Evolutionary conservation across 768 basidiomycete species (phyloP), one percentile per base, ranked within the genome.

Genomic region (Leccinum subgranulosum): DNA sequence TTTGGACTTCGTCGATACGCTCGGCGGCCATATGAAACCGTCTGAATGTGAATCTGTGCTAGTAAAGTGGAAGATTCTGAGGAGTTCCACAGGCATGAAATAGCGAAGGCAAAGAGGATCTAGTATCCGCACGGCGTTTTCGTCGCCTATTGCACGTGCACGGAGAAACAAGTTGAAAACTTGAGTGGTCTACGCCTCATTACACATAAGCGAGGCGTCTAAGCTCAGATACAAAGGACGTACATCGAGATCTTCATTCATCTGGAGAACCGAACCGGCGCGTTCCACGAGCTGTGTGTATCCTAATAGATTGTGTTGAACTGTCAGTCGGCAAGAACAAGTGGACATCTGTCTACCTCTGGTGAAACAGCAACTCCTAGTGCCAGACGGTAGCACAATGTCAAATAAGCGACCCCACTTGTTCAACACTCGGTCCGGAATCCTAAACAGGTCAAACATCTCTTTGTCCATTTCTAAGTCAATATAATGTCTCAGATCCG

Each of bases 361-460:
- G 17, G 90, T 92, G 67, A 93, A 92, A 69, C 91, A 93, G 62
- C 91, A 92, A 1, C 83, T 84, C 47, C 87, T 76, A 36, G 68
- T 71, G 28, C 81, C 74, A 10, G 83, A 84, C 0, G 88, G 87
- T 10, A 80, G 67, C 11, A 90, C 87, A 48, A 93, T 90, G 61
- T 92, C 91, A 64, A 92, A 92, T 25, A 92, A 71, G 27, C 85
- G 77, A 3, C 88, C 90, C 87, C 90, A 92, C 73, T 86, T 90
- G 61, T 69, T 63, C 4, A 93, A 72, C 19, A 89, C 78, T 54
- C 80, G 84, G 53, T 86, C 83, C 3, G 87, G 81, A 11, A 92
- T 76, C 21, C 64, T 69, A 60, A 72, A 73, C 19, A 66, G 67
- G 33, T 68, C 59, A 53, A 64, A 29, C 33, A 49, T 51, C 28